phyloP scores from a whole-genome alignment of 768 basidiomycete species.

The Sarcodon aspratus region DNA sequence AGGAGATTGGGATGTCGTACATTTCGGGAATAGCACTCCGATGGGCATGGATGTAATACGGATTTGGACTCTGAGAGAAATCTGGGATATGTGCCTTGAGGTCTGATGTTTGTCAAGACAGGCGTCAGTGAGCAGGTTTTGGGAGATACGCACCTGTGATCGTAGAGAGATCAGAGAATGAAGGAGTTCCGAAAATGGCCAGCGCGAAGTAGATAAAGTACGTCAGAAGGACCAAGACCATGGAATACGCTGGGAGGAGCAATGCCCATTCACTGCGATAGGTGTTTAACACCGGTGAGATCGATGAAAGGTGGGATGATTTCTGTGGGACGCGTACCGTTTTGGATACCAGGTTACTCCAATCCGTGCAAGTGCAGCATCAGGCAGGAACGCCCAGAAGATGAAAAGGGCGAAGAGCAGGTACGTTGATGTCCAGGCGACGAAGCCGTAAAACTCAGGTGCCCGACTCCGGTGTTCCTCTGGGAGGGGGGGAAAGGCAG shows the following conservation, averaged over 20 bases:
- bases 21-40: slow-evolving; percentile 45
- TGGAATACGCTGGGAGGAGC: slow-evolving; percentile 68
- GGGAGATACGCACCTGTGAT: slow-evolving; percentile 43
- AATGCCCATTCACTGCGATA: slow-evolving; percentile 70
- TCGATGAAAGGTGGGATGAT: not conserved
- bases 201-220: slow-evolving; percentile 72
- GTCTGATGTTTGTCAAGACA: slow-evolving; percentile 29
- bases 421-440: slow-evolving; percentile 71
- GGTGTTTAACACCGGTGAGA: not conserved
- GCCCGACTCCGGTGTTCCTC: slow-evolving; percentile 51
- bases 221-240: slow-evolving; percentile 59
- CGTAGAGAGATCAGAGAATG: slow-evolving; percentile 54
- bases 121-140: not conserved
- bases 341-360: slow-evolving; percentile 86
- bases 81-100: slow-evolving; percentile 40
- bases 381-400: slow-evolving; percentile 75
- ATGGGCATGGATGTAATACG: slow-evolving; percentile 39
- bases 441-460: slow-evolving; percentile 86
- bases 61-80: slow-evolving; percentile 16
- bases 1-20: slow-evolving; percentile 74
- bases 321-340: slow-evolving; percentile 34
- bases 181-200: slow-evolving; percentile 60
- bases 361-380: slow-evolving; percentile 47
- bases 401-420: slow-evolving; percentile 60
- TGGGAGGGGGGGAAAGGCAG: slow-evolving; percentile 28